Base-by-base conservation (phyloP, 176 grass and related monocot species). In the Pontederia paniculata region DNA sequence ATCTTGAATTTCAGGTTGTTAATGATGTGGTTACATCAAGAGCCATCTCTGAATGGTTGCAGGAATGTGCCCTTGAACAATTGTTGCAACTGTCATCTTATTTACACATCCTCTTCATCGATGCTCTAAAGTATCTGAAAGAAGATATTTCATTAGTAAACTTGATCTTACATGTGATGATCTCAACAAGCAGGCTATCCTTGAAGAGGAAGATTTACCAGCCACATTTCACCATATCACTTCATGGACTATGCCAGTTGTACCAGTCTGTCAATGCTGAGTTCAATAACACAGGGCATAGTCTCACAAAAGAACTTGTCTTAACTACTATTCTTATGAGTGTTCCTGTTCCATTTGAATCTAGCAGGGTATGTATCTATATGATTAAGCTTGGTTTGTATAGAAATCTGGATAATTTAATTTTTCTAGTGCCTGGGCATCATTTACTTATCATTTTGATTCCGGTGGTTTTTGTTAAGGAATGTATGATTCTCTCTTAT, bases 121-220 rank as follows among this genome's bases (percentile, higher is more conserved):
- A 78, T 55, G 75, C 78, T 52, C 23, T 50, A 22, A 73, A 83
- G 54, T 63, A 69, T 55, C 59, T 89, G 50, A 80, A 74, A 77
- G 76, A 74, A 65, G 83, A 86, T 82, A 47, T 60, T 48, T 19
- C 63, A 14, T 65, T 86, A 25, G 53, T 95, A 55, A 83, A 69
- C 77, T 80, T 63, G 69, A 62, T 86, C 47, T 70, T 95, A 60
- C 60, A 62, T 80, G 78, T 89, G 59, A 80, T 95, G 54, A 68
- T 78, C 73, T 89, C 85, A 48, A 81, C 85, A 50, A 72, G 86
- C 78, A 83, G 79, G 51, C 64, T 95, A 45, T 95, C 85, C 77
- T 81, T 83, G 66, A 96, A 86, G 74, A 86, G 90, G 83, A 89
- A 80, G 73, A 86, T 89, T 80, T 83, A 80, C 69, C 90, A 96